Evolutionary conservation across 2,329 filamentous ascomycete genomes (phyloP).

Genomic region (Furcasterigmium furcatum): DNA sequence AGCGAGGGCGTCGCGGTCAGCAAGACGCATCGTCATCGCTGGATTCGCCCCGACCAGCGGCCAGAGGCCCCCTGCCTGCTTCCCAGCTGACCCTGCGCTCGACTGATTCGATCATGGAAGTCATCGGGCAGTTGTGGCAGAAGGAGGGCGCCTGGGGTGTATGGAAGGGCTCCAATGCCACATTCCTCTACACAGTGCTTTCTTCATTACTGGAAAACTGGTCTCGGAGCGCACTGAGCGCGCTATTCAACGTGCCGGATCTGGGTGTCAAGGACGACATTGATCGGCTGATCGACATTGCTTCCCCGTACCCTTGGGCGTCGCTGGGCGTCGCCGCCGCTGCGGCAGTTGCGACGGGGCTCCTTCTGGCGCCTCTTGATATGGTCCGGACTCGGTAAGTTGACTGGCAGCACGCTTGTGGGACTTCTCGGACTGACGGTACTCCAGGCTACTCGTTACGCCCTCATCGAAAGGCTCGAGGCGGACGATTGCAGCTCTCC

Average conservation of each 20-base stretch:
- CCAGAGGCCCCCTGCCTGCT: constrained; percentile 28
- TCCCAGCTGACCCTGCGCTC: constrained; percentile 66
- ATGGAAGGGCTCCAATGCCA: constrained; percentile 91
- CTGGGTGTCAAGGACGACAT: constrained; percentile 71
- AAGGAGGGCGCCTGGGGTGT: constrained; percentile 88
- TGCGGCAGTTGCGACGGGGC: constrained; percentile 67
- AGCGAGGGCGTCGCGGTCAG: constrained; percentile 27
- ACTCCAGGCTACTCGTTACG: constrained; percentile 71
- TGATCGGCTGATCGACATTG: constrained; percentile 69
- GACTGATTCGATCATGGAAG: constrained; percentile 79
- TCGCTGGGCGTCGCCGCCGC: constrained; percentile 71
- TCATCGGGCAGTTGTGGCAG: constrained; percentile 82
- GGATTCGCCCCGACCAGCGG: constrained; percentile 11
- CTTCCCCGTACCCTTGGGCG: constrained; percentile 77
- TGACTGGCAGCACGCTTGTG: no score
- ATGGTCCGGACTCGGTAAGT: constrained; percentile 74
- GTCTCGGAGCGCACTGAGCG: constrained; percentile 85
- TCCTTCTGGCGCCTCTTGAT: constrained; percentile 84
- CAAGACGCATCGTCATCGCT: constrained; percentile 19
- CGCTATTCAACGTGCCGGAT: constrained; percentile 86
- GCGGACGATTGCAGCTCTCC: constrained; percentile 74
- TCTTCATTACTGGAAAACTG: constrained; percentile 88
- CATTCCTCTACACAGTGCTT: constrained; percentile 86
- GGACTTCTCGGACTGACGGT: constrained; percentile 20
- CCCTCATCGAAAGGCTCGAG: constrained; percentile 72